These are phyloP conservation scores for Zymoseptoria passerinii DNA, from an alignment of 2,329 filamentous ascomycete genomes.

Conservation along the genomic window DNA sequence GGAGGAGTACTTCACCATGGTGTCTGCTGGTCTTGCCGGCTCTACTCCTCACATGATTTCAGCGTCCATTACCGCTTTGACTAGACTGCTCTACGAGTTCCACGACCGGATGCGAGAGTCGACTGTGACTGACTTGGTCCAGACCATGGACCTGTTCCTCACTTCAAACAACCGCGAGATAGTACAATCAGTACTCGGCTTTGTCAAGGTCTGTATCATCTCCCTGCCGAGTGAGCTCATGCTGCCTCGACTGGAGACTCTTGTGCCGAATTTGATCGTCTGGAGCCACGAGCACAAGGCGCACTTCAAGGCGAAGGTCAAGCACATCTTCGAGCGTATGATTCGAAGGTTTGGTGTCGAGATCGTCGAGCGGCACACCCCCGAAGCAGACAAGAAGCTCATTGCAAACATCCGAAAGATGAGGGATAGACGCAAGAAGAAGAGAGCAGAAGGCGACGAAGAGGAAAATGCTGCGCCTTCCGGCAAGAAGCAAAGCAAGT, in stretches of 20 bases:
- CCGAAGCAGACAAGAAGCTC: conserved; percentile 79
- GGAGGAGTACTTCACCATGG: conserved; percentile 97
- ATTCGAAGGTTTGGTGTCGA: conserved; percentile 84
- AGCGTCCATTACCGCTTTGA: conserved; percentile 89
- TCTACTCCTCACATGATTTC: conserved; percentile 95
- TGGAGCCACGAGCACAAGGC: conserved; percentile 99
- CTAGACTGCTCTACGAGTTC: conserved; percentile 89
- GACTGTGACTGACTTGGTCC: conserved; percentile 74
- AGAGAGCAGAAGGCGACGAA: conserved; percentile 60
- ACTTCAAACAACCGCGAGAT: conserved; percentile 96
- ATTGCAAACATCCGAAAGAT: conserved; percentile 93
- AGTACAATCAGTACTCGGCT: conserved; percentile 86
- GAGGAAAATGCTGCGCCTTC: conserved; percentile 36
- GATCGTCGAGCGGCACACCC: conserved; percentile 68
- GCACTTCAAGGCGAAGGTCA: conserved; percentile 93
- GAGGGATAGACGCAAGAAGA: conserved; percentile 81
- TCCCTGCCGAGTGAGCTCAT: conserved; percentile 73
- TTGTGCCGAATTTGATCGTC: conserved; percentile 84
- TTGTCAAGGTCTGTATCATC: conserved; percentile 92
- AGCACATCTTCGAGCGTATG: conserved; percentile 94
- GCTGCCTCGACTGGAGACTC: conserved; percentile 62
- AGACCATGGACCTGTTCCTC: conserved; percentile 92
- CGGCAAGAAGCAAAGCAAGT: conserved; percentile 50
- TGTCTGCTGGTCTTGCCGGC: conserved; percentile 87
- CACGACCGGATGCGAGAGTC: conserved; percentile 58